Base-by-base conservation (phyloP, 768 basidiomycete species). In the Lactarius quietus region DNA sequence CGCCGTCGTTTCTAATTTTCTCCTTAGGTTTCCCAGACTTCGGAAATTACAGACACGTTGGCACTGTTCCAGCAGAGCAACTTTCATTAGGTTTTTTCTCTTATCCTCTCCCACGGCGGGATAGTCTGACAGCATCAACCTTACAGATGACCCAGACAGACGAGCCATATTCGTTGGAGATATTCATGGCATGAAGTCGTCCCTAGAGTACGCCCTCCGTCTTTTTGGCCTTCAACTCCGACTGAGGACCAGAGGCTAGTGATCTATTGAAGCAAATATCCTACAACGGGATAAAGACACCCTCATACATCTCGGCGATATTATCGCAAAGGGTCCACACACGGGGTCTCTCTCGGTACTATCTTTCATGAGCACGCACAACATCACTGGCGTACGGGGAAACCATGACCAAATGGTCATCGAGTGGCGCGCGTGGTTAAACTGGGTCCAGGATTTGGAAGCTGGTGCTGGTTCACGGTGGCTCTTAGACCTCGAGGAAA, bases 381-480 rank as follows among this genome's bases (percentile, higher is more conserved):
- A 85, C 62, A 79, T 93, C 51, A 82, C 82, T 28, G 94, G 93
- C 20, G 93, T 97, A 3, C 85, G 95, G 35, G 95, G 96, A 0
- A 98, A 98, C 74, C 93, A 98, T 72, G 95, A 98, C 77, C 93
- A 98, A 75, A 83, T 83, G 67, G 85, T 95, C 52, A 82, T 98
- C 53, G 90, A 96, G 76, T 97, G 95, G 95, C 81, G 87, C 29
- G 78, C 81, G 1, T 98, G 93, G 93, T 82, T 91, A 58, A 80
- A 89, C 20, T 96, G 93, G 92, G 85, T 95, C 62, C 67, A 74
- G 17, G 66, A 74, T 9, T 73, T 81, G 29, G 75, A 79, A 0
- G 76, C 71, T 8, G 82, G 79, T n/a, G 82, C 71, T 80, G 66
- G 69, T 36, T 57, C 68, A 20, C 57, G 53, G 29, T 94, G 91